Percentiles rank a stretch among this genome's conserved stretches.
phyloP scores from a whole-genome alignment of 352 stramenopile genomes.

The Phytophthora citrophthora region DNA sequence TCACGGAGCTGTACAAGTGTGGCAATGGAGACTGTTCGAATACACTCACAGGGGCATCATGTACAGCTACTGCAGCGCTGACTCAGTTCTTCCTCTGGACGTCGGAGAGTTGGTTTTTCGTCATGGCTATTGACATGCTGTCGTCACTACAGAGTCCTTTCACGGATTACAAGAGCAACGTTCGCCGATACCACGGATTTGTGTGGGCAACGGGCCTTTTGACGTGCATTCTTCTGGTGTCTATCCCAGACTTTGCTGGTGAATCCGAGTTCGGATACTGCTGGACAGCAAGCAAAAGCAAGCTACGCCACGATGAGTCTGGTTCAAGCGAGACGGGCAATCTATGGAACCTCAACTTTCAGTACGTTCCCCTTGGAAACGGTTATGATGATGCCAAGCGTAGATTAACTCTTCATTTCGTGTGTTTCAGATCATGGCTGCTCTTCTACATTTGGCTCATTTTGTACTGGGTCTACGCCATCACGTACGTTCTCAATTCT shows the following conservation, averaged over 20 bases:
- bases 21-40: conserved; percentile 41
- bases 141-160: conserved; percentile 88
- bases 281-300: conserved; percentile 80
- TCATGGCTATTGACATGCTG: conserved; percentile 90
- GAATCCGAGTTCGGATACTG: conserved; percentile 87
- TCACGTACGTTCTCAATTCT: conserved; percentile 49
- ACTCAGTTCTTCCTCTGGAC: conserved; percentile 90
- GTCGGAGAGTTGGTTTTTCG: conserved; percentile 90
- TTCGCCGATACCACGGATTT: conserved; percentile 84
- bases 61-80: conserved; percentile 68
- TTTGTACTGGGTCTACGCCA: conserved; percentile 85
- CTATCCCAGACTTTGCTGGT: conserved; percentile 72
- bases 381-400: not conserved
- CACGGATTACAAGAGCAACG: conserved; percentile 88
- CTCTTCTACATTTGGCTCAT: conserved; percentile 91
- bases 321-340: conserved; percentile 48
- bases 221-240: conserved; percentile 74
- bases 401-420: not conserved
- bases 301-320: conserved; percentile 33
- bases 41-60: conserved; percentile 51
- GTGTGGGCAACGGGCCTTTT: conserved; percentile 80
- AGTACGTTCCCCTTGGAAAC: conserved; percentile 43
- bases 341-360: conserved; percentile 87
- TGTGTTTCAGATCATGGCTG: conserved; percentile 65
- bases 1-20: conserved; percentile 88